Evolutionary conservation across 805 yeast genomes (phyloP), one percentile per base, ranked within the genome.

Genomic region (Ogataea neopini): DNA sequence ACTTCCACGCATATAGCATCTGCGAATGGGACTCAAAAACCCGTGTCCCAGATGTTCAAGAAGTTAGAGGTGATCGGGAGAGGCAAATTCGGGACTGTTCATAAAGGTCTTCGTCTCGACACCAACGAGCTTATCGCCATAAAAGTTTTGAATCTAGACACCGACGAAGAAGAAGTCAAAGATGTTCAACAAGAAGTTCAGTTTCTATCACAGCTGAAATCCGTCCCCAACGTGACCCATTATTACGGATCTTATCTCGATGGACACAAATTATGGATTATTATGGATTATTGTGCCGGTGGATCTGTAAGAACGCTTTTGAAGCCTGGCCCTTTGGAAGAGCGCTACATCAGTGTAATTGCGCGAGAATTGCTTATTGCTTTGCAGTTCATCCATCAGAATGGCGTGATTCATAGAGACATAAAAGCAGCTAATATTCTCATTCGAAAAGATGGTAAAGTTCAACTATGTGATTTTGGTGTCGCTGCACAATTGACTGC

Each of bases 281-380:
- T 94, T 49, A 94, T 94, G 97, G 99, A 94, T 62, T 81, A 87
- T 61, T 92, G 98, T 67, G 94, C 96, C 0, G 99, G 99, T 13
- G 99, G 99, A 0, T 86, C 96, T 1, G 80, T 88, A 47, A 76
- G 99, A 52, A 88, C 97, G 1, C 71, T 94, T 39, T 68, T 92
- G 48, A 80, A 84, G 59, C 90, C 97, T 0, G 99, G 99, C 0
- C 80, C 79, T 30, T 76, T 95, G 33, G 97, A 90, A 51, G 99
- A 94, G 61, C 76, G 76, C 59, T 84, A 86, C 62, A 81, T 87
- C 30, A 85, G 91, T 14, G 84, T 95, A n/a, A 81, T 94, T 7
- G 79, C 86, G 49, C 74, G 98, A 44, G 99, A 94, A 62, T 66
- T 89, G 34, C 71, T 91, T 35, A 61, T 81, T 7, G 98, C 96